Conservation (phyloP, 164 flowering plant genomes). For the Houttuynia cordata region DNA sequence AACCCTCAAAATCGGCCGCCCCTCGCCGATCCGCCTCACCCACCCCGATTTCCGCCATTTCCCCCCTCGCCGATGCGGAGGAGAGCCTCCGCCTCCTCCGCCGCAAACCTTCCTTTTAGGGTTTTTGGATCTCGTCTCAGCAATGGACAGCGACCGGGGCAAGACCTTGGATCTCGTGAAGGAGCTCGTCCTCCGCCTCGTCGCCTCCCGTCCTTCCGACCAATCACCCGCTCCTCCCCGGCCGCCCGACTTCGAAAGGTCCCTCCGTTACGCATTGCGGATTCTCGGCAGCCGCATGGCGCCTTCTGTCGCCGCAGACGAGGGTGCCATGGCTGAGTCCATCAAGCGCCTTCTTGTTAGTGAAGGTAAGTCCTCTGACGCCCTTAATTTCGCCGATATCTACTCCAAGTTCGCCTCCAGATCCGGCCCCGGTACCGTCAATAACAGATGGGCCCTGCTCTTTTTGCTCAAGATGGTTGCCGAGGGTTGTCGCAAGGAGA, state of each 20-base stretch:
- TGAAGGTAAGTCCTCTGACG: conserved; percentile 78
- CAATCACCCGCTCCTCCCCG: conserved; percentile 3
- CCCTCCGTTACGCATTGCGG: conserved; percentile 63
- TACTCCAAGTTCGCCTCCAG: conserved; percentile 58
- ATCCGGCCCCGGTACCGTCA: conserved; percentile 56
- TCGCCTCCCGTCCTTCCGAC: conserved; percentile 13
- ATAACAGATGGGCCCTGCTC: conserved; percentile 77
- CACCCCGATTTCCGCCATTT: background rate
- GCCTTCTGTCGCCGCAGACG: conserved; percentile 73
- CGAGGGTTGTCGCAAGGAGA: conserved; percentile 36
- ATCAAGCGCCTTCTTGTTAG: conserved; percentile 79
- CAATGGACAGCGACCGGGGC: conserved; percentile 46
- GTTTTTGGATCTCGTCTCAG: background rate
- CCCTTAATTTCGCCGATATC: conserved; percentile 82
- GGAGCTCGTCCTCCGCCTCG: conserved; percentile 65
- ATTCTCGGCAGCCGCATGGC: conserved; percentile 76
- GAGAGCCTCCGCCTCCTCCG: background rate
- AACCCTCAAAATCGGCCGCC: background rate
- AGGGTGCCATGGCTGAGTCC: conserved; percentile 79
- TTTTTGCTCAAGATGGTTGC: conserved; percentile 72
- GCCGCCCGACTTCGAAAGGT: conserved; percentile 18
- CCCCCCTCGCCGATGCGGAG: background rate
- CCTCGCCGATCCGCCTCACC: background rate
- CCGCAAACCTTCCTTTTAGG: background rate
- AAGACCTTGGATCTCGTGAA: conserved; percentile 63